Conservation (phyloP, 805 yeast genomes). For the Lachancea kluyveri region DNA sequence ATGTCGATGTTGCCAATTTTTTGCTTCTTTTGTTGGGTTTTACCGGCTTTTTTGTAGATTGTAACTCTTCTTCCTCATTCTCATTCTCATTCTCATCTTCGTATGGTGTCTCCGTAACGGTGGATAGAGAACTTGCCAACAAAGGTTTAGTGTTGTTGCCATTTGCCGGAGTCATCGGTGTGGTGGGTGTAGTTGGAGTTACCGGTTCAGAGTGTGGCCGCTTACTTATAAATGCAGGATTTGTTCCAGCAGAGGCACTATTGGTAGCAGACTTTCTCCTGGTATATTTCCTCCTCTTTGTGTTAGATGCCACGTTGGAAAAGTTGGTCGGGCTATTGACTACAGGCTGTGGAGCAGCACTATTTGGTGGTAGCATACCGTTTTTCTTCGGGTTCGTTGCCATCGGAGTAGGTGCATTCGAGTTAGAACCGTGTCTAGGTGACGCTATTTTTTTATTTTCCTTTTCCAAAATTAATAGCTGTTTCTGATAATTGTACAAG, state of each 20-base stretch:
- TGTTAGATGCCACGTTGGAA: constrained; percentile 3
- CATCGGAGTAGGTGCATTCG: constrained; percentile 14
- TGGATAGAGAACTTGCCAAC: constrained; percentile 13
- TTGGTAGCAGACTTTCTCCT: constrained; percentile 7
- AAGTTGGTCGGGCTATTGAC: constrained; percentile 4
- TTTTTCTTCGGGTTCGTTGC: constrained; percentile 10
- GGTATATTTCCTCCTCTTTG: constrained; percentile 1
- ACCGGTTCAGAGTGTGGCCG: constrained; percentile 9
- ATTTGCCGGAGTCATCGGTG: constrained; percentile 8
- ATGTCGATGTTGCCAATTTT: constrained; percentile 3
- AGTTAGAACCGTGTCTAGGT: too few relatives aligned
- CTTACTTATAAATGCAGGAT: constrained; percentile 4
- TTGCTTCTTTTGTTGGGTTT: constrained; percentile 6
- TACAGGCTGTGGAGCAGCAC: constrained; percentile 10
- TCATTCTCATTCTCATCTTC: constrained; percentile 8
- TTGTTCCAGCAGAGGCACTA: constrained; percentile 4
- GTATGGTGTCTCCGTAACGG: constrained; percentile 14
- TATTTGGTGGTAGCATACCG: constrained; percentile 5
- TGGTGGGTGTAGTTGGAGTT: constrained; percentile 14
- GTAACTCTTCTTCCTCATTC: constrained; percentile 7
- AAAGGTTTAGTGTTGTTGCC: constrained; percentile 8
- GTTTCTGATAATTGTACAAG: constrained; percentile 76
- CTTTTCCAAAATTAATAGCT: constrained; percentile 64
- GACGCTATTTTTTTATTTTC: constrained; percentile 50
- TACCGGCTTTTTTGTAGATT: constrained; percentile 8